Percentiles rank a stretch among this genome's conserved stretches.
phyloP scores from a whole-genome alignment of 2,329 filamentous ascomycete genomes.

The Diplodia corticola region DNA sequence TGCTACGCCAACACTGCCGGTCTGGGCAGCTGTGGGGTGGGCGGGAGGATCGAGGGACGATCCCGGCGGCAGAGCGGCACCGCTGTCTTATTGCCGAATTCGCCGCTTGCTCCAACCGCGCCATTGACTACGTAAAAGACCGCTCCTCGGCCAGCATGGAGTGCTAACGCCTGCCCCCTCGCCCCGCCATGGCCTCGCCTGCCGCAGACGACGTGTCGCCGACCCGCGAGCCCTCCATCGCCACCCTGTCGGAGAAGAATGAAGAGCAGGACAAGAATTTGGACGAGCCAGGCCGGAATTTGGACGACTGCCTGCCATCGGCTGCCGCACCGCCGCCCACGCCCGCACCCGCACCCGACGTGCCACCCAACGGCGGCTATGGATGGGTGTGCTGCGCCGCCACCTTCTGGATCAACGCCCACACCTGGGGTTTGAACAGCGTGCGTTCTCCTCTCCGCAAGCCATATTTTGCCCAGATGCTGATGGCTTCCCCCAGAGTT shows the following conservation, averaged over 20 bases:
- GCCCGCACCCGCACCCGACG: neutral
- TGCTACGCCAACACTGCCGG: neutral
- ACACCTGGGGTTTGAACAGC: conserved; percentile 51
- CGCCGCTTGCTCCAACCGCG: neutral
- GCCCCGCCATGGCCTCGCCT: neutral
- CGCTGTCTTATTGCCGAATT: conserved; percentile 5
- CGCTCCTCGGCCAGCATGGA: conserved; percentile 1
- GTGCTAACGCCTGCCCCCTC: neutral
- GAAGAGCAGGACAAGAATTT: conserved; percentile 1
- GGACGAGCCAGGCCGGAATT: conserved; percentile 4
- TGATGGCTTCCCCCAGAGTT: conserved; percentile 48
- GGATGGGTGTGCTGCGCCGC: conserved; percentile 57
- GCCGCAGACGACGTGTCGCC: neutral
- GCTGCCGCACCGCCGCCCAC: neutral
- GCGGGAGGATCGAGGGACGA: conserved; percentile 12
- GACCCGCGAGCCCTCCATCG: neutral
- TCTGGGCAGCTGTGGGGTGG: neutral
- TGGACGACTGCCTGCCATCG: neutral
- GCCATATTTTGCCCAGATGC: neutral
- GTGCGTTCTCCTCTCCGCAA: conserved; percentile 26
- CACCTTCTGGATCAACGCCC: conserved; percentile 46
- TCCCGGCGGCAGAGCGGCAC: conserved; percentile 5
- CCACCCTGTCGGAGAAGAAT: neutral
- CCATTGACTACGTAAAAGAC: conserved; percentile 15
- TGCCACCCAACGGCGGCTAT: conserved; percentile 62